phyloP scores from a whole-genome alignment of 176 grass and related monocot species.

The Oryza australiensis region DNA sequence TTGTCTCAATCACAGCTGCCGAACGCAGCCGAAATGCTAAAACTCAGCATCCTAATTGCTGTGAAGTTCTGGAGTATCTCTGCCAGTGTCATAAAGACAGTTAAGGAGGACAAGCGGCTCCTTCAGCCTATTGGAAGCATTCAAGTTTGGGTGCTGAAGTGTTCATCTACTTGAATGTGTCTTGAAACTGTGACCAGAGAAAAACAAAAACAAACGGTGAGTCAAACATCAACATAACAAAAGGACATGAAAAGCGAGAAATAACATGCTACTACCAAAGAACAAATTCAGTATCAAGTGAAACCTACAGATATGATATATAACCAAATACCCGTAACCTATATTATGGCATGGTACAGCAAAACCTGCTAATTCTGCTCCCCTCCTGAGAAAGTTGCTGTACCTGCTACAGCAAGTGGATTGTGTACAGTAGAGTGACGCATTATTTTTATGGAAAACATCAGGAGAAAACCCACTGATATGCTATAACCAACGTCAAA shows the following conservation, averaged over 20 bases:
- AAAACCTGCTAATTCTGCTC: too few relatives aligned
- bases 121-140: slow-evolving; percentile 77
- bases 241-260: background rate
- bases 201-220: slow-evolving; percentile 33
- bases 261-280: background rate
- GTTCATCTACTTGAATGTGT: slow-evolving; percentile 76
- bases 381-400: too few relatives aligned
- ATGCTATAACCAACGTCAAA: too few relatives aligned
- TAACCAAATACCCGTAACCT: too few relatives aligned
- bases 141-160: slow-evolving; percentile 68
- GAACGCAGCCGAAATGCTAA: background rate
- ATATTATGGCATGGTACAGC: too few relatives aligned
- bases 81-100: background rate
- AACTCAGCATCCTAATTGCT: background rate
- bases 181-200: slow-evolving; percentile 68
- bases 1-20: too few relatives aligned
- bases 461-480: too few relatives aligned
- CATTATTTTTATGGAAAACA: too few relatives aligned
- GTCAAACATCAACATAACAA: slow-evolving; percentile 13
- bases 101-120: background rate
- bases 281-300: slow-evolving; percentile 3
- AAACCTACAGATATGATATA: background rate
- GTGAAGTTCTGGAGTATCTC: background rate
- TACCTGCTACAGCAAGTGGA: too few relatives aligned
- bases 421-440: too few relatives aligned